Evolutionary conservation across 805 yeast species (phyloP), one percentile per base, ranked within the genome.

Genomic region (Yueomyces sp.): DNA sequence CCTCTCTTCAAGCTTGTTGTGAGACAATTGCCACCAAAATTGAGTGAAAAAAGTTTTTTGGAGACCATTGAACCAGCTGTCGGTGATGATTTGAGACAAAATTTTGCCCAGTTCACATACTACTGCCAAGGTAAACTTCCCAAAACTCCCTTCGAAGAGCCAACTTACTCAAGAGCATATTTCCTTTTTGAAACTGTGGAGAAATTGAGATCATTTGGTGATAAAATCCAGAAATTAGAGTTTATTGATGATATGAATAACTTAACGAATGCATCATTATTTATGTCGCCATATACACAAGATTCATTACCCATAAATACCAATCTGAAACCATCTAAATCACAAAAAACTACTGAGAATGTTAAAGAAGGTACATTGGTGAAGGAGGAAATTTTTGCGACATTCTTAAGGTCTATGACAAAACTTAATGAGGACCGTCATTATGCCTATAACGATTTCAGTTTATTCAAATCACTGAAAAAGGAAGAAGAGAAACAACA

Each of bases 21-120:
- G 4, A 60, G 77, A 38, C 48, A 63, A n/a, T 52, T 73, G 37
- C 77, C 78, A 9, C 73, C 77, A 2, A 52, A 56, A 41, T 50
- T 66, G 42, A 55, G 59, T 1, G 61, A 62, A 44, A 57, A 51
- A 7, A 62, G 61, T 44, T 69, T 68, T 48, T 47, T 51, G 38
- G 48, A 46, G 12, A 57, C 60, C 19, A 51, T 53, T 36, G 51
- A 50, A 8, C 48, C 49, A 12, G 45, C 49, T 3, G 29, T 45
- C 4, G 50, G 49, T 28, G 52, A 51, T 4, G 43, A 49, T 39
- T 54, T 52, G 36, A 48, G 44, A n/a, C 49, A 52, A 30, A 47
- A 54, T 31, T 60, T 60, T 42, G 59, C 60, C 46, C 40, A 51
- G 38, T 66, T 65, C 33, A 50, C 52, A 38, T 57, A 57, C 39